Conservation (phyloP, 1,284 basidiomycete genomes). For the Rhodotorula sp. region DNA sequence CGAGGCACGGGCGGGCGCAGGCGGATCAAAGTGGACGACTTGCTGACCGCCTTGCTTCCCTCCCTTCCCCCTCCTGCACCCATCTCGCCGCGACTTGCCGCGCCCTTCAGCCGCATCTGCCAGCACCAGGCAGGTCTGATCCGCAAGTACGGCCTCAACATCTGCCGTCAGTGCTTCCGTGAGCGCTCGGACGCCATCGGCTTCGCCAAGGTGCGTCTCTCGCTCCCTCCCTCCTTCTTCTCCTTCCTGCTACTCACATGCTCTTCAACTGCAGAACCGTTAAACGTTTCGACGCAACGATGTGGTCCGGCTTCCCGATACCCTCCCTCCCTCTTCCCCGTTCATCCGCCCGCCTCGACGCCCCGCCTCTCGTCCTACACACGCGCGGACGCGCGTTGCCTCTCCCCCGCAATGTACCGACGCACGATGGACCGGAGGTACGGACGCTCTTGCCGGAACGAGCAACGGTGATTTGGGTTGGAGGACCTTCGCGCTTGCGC, state of each 20-base stretch:
- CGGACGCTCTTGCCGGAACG: not conserved
- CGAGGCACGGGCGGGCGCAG: too few species aligned
- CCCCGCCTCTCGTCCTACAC: not conserved
- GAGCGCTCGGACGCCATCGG: slow-evolving; percentile 83
- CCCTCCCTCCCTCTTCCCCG: not conserved
- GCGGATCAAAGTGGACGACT: too few species aligned
- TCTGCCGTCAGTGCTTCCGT: slow-evolving; percentile 95
- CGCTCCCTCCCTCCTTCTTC: not conserved
- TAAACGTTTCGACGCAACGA: slow-evolving; percentile 13
- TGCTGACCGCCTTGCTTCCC: not conserved
- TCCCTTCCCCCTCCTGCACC: too few species aligned
- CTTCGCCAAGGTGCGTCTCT: slow-evolving; percentile 69
- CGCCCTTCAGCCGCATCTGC: slow-evolving; percentile 74
- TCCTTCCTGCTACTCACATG: too few species aligned
- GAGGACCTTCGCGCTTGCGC: not conserved
- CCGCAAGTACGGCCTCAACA: slow-evolving; percentile 71
- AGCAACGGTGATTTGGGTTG: not conserved
- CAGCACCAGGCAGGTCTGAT: slow-evolving; percentile 95
- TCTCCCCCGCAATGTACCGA: not conserved
- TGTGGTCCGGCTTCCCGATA: not conserved
- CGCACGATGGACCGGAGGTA: not conserved
- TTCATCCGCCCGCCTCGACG: not conserved
- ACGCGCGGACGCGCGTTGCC: not conserved
- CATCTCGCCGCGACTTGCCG: not conserved
- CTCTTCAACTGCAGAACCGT: slow-evolving; percentile 24